Evolutionary conservation across 208 protist genomes (phyloP).

Genomic region (Giardia duodenalis): DNA sequence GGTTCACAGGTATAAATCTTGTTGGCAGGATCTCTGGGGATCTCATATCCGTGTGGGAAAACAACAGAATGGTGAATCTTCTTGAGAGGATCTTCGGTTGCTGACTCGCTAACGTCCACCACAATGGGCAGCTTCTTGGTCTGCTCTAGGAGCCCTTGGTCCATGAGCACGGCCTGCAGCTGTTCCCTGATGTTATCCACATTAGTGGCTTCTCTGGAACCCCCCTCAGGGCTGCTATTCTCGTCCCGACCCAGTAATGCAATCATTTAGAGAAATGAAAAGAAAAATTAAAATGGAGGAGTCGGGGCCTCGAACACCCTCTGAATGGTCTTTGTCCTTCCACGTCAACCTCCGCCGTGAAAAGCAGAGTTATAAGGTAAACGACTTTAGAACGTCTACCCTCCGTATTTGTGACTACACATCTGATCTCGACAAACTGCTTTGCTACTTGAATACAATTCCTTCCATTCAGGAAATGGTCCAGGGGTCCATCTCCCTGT

Average conservation of each 20-base stretch:
- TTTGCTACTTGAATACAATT: background rate
- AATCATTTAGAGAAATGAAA: no score
- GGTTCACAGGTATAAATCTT: background rate
- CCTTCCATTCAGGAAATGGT: background rate
- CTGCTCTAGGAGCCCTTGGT: no score
- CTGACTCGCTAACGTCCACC: background rate
- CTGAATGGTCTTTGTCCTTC: background rate
- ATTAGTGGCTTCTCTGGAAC: no score
- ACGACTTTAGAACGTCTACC: background rate
- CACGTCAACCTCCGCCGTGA: background rate
- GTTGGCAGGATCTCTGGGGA: background rate
- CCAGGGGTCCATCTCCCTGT: background rate
- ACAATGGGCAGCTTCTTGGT: background rate
- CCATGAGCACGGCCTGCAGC: no score
- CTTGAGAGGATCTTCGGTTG: background rate
- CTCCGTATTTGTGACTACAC: background rate
- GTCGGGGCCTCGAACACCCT: background rate
- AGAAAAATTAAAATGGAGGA: background rate
- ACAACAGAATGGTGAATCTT: conserved; percentile 18
- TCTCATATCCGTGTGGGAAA: background rate
- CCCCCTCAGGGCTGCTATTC: no score
- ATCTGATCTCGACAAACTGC: background rate
- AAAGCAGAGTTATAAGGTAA: background rate
- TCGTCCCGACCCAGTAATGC: no score
- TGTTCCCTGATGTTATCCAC: no score